Conservation (phyloP, 192 early-diverging fungal genomes). For the Linnemannia elongata region DNA sequence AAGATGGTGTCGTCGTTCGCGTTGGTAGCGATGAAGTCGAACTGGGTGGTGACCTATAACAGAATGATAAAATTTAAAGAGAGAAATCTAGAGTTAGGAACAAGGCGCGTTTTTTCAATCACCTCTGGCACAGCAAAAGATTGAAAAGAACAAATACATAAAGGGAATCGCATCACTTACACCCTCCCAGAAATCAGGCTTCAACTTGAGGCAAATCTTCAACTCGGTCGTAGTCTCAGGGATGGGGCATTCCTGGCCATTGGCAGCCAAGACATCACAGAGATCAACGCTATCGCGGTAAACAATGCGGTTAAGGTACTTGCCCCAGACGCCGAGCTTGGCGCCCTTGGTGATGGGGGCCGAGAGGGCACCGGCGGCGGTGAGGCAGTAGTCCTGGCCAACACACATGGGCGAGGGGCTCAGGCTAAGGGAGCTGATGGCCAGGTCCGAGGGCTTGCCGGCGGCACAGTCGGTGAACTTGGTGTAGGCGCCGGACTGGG, state of each 20-base stretch:
- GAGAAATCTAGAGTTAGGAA: not conserved
- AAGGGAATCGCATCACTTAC: not conserved
- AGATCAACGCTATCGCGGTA: not conserved
- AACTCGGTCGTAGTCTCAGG: not conserved
- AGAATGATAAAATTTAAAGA: not conserved
- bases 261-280: slow-evolving; percentile 1
- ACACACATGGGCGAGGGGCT: not conserved
- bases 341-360: not conserved
- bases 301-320: not conserved
- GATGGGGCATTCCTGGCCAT: slow-evolving; percentile 4
- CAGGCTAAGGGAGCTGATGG: not conserved
- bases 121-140: not conserved
- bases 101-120: not conserved
- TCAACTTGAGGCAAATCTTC: slow-evolving; percentile 1
- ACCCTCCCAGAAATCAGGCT: not conserved
- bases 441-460: not conserved
- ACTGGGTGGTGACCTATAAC: not conserved
- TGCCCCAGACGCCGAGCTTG: not conserved
- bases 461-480: slow-evolving; percentile 3
- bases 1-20: not conserved
- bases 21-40: slow-evolving; percentile 1
- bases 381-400: not conserved
- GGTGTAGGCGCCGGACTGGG: not conserved
- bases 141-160: too few relatives aligned
- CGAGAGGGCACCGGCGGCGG: not conserved